These are phyloP conservation scores for Cardamine chenopodiifolia DNA, from an alignment of 345 rosid genomes.

Conservation along the genomic window DNA sequence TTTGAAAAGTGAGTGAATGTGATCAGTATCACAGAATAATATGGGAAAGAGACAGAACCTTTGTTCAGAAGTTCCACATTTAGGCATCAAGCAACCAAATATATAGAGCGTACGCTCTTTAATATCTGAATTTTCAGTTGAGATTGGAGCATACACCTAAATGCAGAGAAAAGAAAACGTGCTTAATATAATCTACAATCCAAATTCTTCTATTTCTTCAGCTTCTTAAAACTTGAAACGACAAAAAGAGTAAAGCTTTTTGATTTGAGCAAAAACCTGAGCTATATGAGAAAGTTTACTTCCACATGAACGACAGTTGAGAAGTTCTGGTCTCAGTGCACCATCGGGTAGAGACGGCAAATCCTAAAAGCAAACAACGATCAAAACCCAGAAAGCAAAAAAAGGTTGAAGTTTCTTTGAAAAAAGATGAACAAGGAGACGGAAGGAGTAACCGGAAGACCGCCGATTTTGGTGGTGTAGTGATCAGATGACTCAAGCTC, in stretches of 20 bases:
- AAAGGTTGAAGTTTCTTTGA: not conserved
- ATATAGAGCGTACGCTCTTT: constrained; percentile 76
- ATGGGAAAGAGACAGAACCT: constrained; percentile 50
- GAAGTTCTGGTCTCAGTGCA: constrained; percentile 40
- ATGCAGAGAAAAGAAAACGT: not conserved
- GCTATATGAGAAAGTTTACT: constrained; percentile 70
- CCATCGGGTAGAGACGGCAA: constrained; percentile 74
- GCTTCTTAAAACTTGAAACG: not conserved
- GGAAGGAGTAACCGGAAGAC: constrained; percentile 63
- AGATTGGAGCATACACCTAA: constrained; percentile 77
- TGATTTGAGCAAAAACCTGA: constrained; percentile 51
- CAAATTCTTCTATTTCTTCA: not conserved
- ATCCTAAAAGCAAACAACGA: constrained; percentile 51
- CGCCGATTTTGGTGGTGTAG: constrained; percentile 81
- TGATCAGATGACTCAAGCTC: constrained; percentile 70
- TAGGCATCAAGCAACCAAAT: constrained; percentile 58
- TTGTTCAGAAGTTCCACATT: constrained; percentile 61
- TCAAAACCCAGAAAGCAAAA: constrained; percentile 4
- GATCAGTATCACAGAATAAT: not conserved
- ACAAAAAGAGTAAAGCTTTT: not conserved
- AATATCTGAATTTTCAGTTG: constrained; percentile 44
- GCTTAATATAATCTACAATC: not conserved
- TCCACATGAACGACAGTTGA: constrained; percentile 63
- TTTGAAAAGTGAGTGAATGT: not conserved
- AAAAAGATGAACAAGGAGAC: not conserved